Evolutionary conservation across 2,329 filamentous ascomycete genomes (phyloP), one percentile per base, ranked within the genome.

Genomic region (Aciculosporium take): DNA sequence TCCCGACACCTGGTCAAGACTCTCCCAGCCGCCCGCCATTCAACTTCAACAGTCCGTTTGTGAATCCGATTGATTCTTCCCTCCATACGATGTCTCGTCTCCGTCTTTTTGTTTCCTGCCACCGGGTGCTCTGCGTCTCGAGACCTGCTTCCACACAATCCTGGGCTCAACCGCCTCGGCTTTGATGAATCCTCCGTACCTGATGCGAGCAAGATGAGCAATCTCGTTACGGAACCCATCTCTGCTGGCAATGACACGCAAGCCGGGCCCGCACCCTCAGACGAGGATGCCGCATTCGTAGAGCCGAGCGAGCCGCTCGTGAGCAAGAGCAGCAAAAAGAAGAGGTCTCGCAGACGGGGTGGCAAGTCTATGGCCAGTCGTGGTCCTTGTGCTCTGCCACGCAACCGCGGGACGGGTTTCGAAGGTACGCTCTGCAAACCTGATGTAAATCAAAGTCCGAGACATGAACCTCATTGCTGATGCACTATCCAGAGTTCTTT

Each of bases 351-450:
- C 4, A 49, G 39, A 17, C 23, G 30, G n/a, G 15, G 38, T 17
- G n/a, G 31, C 4, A 56, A 48, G 32, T 43, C 48, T 7, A 5
- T 35, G 1, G 36, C 45, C 3, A 29, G 45, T 7, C 59, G 64
- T 17, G 66, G 65, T 2, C 60, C 62, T 17, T 65, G 62, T 0
- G 61, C 60, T n/a, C 52, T 62, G 37, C 56, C 60, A 37, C 67
- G 64, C 49, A 61, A 60, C 33, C 59, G 65, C 3, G 67, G 68
- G 6, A 81, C 75, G 5, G 84, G 84, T 0, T 88, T 87, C 44
- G 84, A 88, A 60, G 74, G 76, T 72, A 60, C 74, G 76, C 71
- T 50, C 37, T 51, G 7, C 20, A 23, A 15, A 5, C 5, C n/a
- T n/a, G n/a, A n/a, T n/a, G n/a, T n/a, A n/a, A n/a, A n/a, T n/a